A percentile compares a stretch with the other conserved stretches of the same genome.
Evolutionary conservation across 2,329 filamentous ascomycete species (phyloP).

Genomic region (Coniochaeta ligniaria): DNA sequence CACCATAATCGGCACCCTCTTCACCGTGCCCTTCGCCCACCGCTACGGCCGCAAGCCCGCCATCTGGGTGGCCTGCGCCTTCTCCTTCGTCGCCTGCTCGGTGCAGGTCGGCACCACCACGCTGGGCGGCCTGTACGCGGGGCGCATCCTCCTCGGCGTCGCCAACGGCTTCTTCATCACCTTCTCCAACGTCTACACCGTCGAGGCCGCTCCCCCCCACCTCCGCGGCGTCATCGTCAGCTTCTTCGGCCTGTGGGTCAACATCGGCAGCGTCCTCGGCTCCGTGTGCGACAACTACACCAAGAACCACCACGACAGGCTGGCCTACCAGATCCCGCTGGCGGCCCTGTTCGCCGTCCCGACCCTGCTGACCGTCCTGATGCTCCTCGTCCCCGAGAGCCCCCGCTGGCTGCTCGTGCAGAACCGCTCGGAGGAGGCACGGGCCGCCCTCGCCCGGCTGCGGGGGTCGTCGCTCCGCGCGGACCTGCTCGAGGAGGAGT

Average conservation of each 20-base stretch:
- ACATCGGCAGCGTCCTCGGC: constrained; percentile 30
- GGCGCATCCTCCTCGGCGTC: constrained; percentile 46
- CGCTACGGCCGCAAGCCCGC: constrained; percentile 25
- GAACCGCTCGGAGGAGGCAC: constrained; percentile 23
- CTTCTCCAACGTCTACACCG: constrained; percentile 29
- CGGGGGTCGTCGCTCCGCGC: constrained; percentile 17
- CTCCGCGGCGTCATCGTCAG: constrained; percentile 27
- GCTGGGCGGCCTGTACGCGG: constrained; percentile 47
- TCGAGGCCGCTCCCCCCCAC: constrained; percentile 21
- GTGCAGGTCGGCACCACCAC: constrained; percentile 49
- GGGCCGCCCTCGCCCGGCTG: constrained; percentile 25
- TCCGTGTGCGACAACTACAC: constrained; percentile 44
- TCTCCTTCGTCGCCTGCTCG: constrained; percentile 44
- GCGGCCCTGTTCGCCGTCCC: constrained; percentile 32
- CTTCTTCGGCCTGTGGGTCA: constrained; percentile 22
- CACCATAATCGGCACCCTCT: constrained; percentile 34
- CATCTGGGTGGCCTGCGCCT: constrained; percentile 37
- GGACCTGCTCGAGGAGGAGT: constrained; percentile 15
- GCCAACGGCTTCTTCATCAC: constrained; percentile 53
- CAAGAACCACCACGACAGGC: constrained; percentile 23
- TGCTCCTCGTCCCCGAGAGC: constrained; percentile 32
- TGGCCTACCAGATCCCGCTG: constrained; percentile 31
- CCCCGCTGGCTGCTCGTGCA: constrained; percentile 28
- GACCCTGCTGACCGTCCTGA: constrained; percentile 22
- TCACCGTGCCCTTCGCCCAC: constrained; percentile 29